These are phyloP conservation scores for Ruellia speciosa DNA, from an alignment of 305 asterid species.

Conservation along the genomic window DNA sequence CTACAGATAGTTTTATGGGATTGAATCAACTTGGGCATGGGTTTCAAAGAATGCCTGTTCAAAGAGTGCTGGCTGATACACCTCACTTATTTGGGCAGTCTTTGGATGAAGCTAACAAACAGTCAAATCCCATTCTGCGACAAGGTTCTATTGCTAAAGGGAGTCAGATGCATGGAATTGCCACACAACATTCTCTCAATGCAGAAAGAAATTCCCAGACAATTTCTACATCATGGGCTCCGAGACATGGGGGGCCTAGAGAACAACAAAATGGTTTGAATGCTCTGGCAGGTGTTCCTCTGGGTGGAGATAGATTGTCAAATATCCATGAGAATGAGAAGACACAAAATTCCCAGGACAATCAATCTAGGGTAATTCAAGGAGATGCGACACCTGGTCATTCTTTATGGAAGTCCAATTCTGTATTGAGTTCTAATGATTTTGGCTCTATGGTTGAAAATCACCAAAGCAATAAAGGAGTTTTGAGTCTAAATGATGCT, in stretches of 20 bases:
- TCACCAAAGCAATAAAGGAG: conserved; percentile 36
- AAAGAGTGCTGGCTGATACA: conserved; percentile 31
- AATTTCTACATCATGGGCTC: conserved; percentile 29
- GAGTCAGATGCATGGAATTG: conserved; percentile 32
- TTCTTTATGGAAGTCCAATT: conserved; percentile 40
- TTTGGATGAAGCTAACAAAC: conserved; percentile 37
- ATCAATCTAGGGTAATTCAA: conserved; percentile 32
- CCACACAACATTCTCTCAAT: conserved; percentile 34
- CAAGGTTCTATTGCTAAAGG: conserved; percentile 34
- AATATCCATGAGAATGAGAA: conserved; percentile 33
- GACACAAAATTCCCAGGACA: conserved; percentile 31
- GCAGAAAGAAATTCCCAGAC: conserved; percentile 33
- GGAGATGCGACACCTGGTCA: conserved; percentile 40
- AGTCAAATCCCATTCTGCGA: conserved; percentile 29
- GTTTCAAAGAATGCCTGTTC: conserved; percentile 36
- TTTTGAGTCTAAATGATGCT: conserved; percentile 37
- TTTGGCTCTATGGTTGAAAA: conserved; percentile 35
- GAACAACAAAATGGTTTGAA: conserved; percentile 46
- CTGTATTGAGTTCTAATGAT: conserved; percentile 33
- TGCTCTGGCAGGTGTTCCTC: conserved; percentile 34
- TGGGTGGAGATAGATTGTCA: conserved; percentile 35
- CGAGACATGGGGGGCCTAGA: conserved; percentile 36
- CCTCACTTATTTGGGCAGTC: conserved; percentile 43
- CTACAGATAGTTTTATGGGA: conserved; percentile 32
- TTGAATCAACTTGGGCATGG: conserved; percentile 40